Evolutionary conservation across 1,284 basidiomycete genomes (phyloP), one percentile per base, ranked within the genome.

Genomic region (Leccinum discolor): DNA sequence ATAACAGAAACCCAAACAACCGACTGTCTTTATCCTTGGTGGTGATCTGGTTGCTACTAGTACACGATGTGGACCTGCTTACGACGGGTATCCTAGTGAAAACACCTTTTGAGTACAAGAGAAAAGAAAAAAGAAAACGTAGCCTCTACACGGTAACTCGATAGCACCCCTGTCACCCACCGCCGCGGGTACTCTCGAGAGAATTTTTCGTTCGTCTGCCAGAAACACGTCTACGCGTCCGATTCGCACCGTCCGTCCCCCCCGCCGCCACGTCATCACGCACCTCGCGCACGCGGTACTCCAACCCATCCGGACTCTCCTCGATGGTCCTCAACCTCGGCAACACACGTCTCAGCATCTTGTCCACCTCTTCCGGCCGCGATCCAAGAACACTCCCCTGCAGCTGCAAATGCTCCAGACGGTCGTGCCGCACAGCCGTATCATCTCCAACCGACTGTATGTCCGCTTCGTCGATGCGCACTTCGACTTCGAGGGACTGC

Each of bases 241-340:
- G 32, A 35, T 4, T 47, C 26, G 16, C 38, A 6, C 5, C 14
- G 3, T 56, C 50, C 21, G 5, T n/a, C n/a, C 12, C 47, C n/a
- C 18, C 61, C 12, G 23, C 44, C n/a, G 10, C 18, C 18, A 18
- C 47, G 6, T 21, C 47, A 50, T 7, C 47, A 5, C 26, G 38
- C 29, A 73, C 26, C 4, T 65, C 47, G 11, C 72, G 72, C 64
- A 73, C 64, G 10, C 56, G 56, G 38, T 64, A 10, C 52, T 57
- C 67, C 54, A 66, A 35, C 42, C 71, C 71, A 10, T 71, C 60
- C 52, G 63, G 5, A 12, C 67, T 67, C 69, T 72, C 72, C 62
- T 72, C 71, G 14, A 74, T 52, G 2, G 72, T 71, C 61, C 5
- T 63, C 65, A 72, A 14, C 26, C 63, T 58, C 44, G 71, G 71